Percentiles rank a stretch among this genome's conserved stretches.
Conservation (phyloP, 306 rosid species). For the Sechiopsis laciniata region DNA sequence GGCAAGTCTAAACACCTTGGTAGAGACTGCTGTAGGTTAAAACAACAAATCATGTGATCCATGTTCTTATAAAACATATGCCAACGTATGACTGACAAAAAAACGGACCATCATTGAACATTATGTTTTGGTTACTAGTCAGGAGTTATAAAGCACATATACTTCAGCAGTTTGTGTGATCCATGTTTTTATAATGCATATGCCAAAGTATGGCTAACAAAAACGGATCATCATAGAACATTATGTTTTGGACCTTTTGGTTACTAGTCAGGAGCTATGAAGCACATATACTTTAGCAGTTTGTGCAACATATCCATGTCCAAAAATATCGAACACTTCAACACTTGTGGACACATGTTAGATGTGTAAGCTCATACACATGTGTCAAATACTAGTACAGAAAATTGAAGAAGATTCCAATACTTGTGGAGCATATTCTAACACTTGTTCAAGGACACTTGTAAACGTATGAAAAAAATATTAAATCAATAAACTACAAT, state of each 20-base stretch:
- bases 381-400: background rate
- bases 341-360: background rate
- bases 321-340: background rate
- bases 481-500: background rate
- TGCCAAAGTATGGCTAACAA: background rate
- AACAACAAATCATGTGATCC: conserved; percentile 1
- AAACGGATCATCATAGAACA: background rate
- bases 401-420: background rate
- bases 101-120: background rate
- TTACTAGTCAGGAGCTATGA: background rate
- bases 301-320: background rate
- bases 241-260: background rate
- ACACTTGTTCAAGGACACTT: conserved; percentile 8
- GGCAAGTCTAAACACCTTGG: background rate
- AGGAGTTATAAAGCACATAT: background rate
- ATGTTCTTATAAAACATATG: background rate
- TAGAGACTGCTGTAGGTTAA: background rate
- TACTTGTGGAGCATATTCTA: background rate
- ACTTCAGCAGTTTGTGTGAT: background rate
- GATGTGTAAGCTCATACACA: background rate
- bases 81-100: background rate
- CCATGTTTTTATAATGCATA: background rate
- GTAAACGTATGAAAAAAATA: background rate
- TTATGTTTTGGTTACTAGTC: background rate
- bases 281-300: background rate